Conservation (phyloP, 2,329 filamentous ascomycete species). For the Talaromyces sp. region DNA sequence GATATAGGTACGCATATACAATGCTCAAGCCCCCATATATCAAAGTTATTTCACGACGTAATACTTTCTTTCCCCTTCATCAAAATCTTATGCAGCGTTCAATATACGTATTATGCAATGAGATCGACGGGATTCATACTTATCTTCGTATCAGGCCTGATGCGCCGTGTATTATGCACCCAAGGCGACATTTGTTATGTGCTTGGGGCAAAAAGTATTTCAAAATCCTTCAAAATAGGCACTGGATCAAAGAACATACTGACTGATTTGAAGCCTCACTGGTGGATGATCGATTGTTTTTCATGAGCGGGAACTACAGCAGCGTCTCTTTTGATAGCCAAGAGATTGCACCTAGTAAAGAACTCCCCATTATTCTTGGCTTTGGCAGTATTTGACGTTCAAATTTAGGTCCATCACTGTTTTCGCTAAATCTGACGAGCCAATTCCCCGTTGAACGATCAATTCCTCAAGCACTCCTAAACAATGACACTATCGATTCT, state of each 20-base stretch:
- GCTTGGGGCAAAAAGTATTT: slow-evolving; percentile 15
- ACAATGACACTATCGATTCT: slow-evolving; percentile 8
- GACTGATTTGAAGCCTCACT: slow-evolving; percentile 9
- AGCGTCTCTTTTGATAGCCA: slow-evolving; percentile 16
- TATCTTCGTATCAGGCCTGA: background rate
- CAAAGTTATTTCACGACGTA: background rate
- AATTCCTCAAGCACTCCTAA: slow-evolving; percentile 14
- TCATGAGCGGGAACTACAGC: slow-evolving; percentile 18
- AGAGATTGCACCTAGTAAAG: slow-evolving; percentile 13
- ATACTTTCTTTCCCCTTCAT: background rate
- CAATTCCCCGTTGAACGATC: slow-evolving; percentile 16
- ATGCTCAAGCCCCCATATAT: background rate
- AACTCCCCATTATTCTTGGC: background rate
- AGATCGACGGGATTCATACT: background rate
- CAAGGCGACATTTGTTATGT: slow-evolving; percentile 19
- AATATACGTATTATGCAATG: background rate
- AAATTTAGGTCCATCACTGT: slow-evolving; percentile 9
- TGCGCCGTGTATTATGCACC: slow-evolving; percentile 1
- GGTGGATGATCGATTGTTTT: slow-evolving; percentile 14
- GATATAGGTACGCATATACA: background rate
- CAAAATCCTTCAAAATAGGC: background rate
- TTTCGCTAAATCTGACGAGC: slow-evolving; percentile 13
- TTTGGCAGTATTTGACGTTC: background rate
- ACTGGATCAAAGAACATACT: background rate
- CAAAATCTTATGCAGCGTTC: background rate